Conservation (phyloP, 1,284 basidiomycete genomes). For the Earliella scabrosa region DNA sequence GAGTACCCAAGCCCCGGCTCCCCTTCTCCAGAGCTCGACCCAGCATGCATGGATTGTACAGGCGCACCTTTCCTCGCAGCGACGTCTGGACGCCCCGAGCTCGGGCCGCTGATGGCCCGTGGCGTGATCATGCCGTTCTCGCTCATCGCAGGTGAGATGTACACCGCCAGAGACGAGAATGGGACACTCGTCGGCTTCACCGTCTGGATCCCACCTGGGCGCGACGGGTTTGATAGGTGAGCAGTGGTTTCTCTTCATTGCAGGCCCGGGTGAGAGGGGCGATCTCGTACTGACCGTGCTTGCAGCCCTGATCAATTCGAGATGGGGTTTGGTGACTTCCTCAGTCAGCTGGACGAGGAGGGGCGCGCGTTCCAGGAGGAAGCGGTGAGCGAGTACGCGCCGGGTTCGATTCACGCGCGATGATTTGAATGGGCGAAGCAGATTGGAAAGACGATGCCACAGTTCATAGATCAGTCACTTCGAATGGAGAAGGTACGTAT, state of each 20-base stretch:
- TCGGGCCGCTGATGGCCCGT: neutral
- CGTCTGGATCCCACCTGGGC: neutral
- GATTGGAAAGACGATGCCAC: neutral
- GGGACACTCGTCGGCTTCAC: conserved; percentile 14
- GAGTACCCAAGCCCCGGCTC: neutral
- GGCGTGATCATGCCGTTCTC: neutral
- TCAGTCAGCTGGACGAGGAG: conserved; percentile 7
- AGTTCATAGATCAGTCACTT: neutral
- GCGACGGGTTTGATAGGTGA: neutral
- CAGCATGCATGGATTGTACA: neutral
- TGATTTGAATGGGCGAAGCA: neutral
- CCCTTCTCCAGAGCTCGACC: too few relatives aligned
- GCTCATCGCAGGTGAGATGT: conserved; percentile 9
- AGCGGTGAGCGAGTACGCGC: neutral
- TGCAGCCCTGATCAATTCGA: conserved; percentile 13
- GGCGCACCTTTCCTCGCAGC: neutral
- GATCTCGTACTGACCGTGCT: neutral
- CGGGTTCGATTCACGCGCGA: neutral
- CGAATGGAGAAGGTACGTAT: too few relatives aligned
- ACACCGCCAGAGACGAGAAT: conserved; percentile 12
- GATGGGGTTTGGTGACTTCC: conserved; percentile 3
- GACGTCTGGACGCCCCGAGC: neutral
- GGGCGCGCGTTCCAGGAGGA: conserved; percentile 2
- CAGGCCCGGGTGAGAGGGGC: too few relatives aligned
- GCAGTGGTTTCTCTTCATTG: neutral